These are phyloP conservation scores for Calonectria henricotiae DNA, from an alignment of 2,329 filamentous ascomycete genomes.

Conservation along the genomic window DNA sequence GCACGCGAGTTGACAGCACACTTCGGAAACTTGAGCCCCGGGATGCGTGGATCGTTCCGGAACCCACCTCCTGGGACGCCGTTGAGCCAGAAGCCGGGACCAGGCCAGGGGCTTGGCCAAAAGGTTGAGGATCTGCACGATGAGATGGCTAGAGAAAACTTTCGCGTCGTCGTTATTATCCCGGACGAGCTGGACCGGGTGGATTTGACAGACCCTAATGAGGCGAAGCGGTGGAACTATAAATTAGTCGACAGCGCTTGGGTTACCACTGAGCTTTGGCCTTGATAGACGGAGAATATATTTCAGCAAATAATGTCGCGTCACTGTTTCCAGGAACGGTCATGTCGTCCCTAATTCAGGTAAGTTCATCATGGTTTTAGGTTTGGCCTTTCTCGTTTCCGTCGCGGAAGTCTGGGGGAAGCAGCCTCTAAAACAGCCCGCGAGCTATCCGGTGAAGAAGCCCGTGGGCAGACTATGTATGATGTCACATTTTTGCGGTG, in stretches of 20 bases:
- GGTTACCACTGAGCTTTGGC: constrained; percentile 81
- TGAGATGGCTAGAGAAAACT: constrained; percentile 79
- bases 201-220: constrained; percentile 79
- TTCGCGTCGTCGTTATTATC: constrained; percentile 86
- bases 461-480: background rate
- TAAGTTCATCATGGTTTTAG: constrained; percentile 6
- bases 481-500: background rate
- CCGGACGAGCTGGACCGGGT: constrained; percentile 84
- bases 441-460: background rate
- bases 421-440: background rate
- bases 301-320: background rate
- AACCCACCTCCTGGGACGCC: constrained; percentile 79
- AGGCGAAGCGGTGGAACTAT: constrained; percentile 78
- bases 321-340: constrained; percentile 16
- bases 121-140: constrained; percentile 83
- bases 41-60: constrained; percentile 84
- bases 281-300: constrained; percentile 54
- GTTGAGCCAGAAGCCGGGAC: constrained; percentile 66
- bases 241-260: constrained; percentile 73
- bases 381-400: constrained; percentile 12
- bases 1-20: constrained; percentile 84
- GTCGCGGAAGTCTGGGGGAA: background rate
- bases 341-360: constrained; percentile 2
- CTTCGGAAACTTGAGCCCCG: constrained; percentile 90
- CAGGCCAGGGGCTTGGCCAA: constrained; percentile 69